These are phyloP conservation scores for Knoxia roxburghii DNA, from an alignment of 257 asterid species.

Conservation along the genomic window DNA sequence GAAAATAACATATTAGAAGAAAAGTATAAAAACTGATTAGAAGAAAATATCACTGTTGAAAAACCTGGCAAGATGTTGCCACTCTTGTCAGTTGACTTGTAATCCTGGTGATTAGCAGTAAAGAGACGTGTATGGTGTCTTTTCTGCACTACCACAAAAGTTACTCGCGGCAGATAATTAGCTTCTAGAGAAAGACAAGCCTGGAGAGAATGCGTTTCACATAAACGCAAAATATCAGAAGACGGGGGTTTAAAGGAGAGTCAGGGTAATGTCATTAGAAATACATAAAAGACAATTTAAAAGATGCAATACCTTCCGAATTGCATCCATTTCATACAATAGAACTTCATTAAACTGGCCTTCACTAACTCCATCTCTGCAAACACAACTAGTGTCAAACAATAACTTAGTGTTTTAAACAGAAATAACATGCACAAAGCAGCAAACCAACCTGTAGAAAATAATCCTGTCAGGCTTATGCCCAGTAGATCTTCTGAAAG, in stretches of 20 bases:
- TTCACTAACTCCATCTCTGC: slow-evolving; percentile 88
- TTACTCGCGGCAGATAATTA: slow-evolving; percentile 46
- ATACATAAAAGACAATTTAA: background rate
- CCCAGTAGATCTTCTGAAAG: slow-evolving; percentile 32
- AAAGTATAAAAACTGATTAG: background rate
- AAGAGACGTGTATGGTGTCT: slow-evolving; percentile 90
- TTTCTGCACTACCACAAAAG: slow-evolving; percentile 89
- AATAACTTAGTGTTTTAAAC: background rate
- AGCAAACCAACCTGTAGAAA: slow-evolving; percentile 50
- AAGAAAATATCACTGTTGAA: background rate
- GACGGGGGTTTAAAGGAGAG: no score
- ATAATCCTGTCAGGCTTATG: slow-evolving; percentile 57
- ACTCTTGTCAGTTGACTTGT: slow-evolving; percentile 52
- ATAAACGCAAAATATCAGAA: background rate
- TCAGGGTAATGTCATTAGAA: background rate
- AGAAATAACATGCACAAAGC: background rate
- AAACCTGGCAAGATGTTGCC: slow-evolving; percentile 85
- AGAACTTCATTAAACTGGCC: slow-evolving; percentile 85
- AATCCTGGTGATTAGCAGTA: slow-evolving; percentile 44
- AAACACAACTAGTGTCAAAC: slow-evolving; percentile 4
- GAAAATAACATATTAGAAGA: background rate
- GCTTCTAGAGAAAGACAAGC: slow-evolving; percentile 58
- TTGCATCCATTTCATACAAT: slow-evolving; percentile 54
- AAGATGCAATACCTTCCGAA: slow-evolving; percentile 43
- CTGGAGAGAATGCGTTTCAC: slow-evolving; percentile 25